Evolutionary conservation across 2,329 filamentous ascomycete species (phyloP).

Genomic region (Clonostachys chloroleuca): DNA sequence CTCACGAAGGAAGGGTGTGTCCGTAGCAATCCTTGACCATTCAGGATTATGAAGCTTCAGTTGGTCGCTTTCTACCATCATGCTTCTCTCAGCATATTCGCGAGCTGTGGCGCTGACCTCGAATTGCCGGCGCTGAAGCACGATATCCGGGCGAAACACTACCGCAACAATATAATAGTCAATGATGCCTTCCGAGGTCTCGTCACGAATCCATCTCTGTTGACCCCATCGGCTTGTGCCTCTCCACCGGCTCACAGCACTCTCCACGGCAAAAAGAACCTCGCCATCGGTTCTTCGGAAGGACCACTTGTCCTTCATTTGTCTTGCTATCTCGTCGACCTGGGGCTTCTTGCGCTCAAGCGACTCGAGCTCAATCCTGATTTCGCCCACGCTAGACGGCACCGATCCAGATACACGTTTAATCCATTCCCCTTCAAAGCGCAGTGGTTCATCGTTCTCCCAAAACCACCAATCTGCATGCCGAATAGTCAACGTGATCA

Average conservation of each 20-base stretch:
- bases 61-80: neutral
- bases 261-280: slow-evolving; percentile 1
- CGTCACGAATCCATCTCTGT: slow-evolving; percentile 34
- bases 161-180: slow-evolving; percentile 38
- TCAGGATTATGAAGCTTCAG: neutral
- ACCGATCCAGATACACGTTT: slow-evolving; percentile 10
- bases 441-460: slow-evolving; percentile 28
- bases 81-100: neutral
- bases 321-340: slow-evolving; percentile 34
- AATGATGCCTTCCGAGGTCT: slow-evolving; percentile 26
- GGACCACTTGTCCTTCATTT: slow-evolving; percentile 25
- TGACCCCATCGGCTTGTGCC: slow-evolving; percentile 35
- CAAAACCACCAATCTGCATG: slow-evolving; percentile 45
- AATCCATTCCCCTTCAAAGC: slow-evolving; percentile 31
- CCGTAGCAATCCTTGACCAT: neutral
- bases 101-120: neutral
- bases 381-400: slow-evolving; percentile 23
- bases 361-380: slow-evolving; percentile 42
- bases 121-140: slow-evolving; percentile 10
- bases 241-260: slow-evolving; percentile 28
- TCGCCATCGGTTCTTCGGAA: slow-evolving; percentile 17
- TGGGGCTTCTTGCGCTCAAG: slow-evolving; percentile 37
- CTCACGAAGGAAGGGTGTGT: too few species aligned
- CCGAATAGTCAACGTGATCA: slow-evolving; percentile 37
- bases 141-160: slow-evolving; percentile 18